These are phyloP conservation scores for Andrographis paniculata DNA, from an alignment of 305 asterid genomes.

Conservation along the genomic window DNA sequence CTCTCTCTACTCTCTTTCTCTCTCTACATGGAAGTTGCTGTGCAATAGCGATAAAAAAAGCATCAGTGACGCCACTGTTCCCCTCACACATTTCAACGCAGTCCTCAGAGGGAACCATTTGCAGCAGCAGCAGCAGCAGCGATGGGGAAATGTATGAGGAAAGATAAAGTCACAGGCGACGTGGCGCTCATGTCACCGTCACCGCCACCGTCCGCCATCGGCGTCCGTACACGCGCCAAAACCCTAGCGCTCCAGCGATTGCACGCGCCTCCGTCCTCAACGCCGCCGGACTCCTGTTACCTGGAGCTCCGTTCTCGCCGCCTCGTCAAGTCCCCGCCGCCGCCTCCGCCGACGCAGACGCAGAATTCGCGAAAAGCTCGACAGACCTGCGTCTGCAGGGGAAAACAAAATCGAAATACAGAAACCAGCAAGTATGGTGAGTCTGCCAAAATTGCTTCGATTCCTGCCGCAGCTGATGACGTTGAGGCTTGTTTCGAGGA, in stretches of 20 bases:
- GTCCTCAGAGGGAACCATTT: too few relatives aligned
- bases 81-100: too few relatives aligned
- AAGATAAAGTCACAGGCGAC: not conserved
- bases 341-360: not conserved
- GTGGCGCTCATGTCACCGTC: slow-evolving; percentile 24
- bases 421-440: too few relatives aligned
- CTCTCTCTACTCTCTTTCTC: too few relatives aligned
- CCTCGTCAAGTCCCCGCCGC: slow-evolving; percentile 25
- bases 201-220: slow-evolving; percentile 24
- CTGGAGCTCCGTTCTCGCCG: slow-evolving; percentile 50
- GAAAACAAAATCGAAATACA: too few relatives aligned
- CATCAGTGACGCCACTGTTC: too few relatives aligned
- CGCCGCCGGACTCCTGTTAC: slow-evolving; percentile 16
- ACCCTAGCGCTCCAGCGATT: slow-evolving; percentile 38
- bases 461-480: too few relatives aligned
- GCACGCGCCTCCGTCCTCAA: slow-evolving; percentile 12
- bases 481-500: slow-evolving; percentile 29
- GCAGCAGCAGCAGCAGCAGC: too few relatives aligned
- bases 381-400: not conserved
- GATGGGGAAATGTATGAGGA: not conserved
- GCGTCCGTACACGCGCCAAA: slow-evolving; percentile 52
- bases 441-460: too few relatives aligned
- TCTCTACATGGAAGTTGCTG: too few relatives aligned
- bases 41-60: too few relatives aligned
- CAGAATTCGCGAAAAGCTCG: slow-evolving; percentile 12